Percentiles rank a stretch among this genome's conserved stretches.
phyloP scores from a whole-genome alignment of 495 filamentous ascomycete genomes.

The Patellaria atrata region DNA sequence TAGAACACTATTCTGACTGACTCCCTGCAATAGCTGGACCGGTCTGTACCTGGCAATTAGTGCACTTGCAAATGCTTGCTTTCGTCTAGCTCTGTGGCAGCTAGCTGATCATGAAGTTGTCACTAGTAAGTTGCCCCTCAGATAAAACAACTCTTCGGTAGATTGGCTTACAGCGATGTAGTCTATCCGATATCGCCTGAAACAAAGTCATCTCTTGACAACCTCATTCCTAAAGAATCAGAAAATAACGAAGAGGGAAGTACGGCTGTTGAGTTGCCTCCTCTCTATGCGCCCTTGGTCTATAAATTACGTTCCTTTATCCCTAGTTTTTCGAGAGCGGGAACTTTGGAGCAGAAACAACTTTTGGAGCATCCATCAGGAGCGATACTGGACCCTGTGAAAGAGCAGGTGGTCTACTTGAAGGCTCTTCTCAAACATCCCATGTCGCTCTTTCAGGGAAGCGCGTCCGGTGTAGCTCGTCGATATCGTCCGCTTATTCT shows the following conservation, averaged over 20 bases:
- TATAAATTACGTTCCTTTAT: not conserved
- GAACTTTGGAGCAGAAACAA: too few relatives aligned
- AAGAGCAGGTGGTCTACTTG: conserved; percentile 2
- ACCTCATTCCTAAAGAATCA: too few relatives aligned
- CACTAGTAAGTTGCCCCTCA: conserved; percentile 1
- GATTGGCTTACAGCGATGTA: too few relatives aligned
- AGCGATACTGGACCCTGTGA: not conserved
- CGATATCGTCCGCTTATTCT: conserved; percentile 14
- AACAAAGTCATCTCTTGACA: too few relatives aligned
- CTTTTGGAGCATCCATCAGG: not conserved
- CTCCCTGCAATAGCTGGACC: conserved; percentile 7
- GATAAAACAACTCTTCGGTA: not conserved
- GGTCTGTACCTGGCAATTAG: conserved; percentile 8
- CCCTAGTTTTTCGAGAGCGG: not conserved
- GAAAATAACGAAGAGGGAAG: too few relatives aligned
- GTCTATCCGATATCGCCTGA: too few relatives aligned
- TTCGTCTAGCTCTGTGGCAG: conserved; percentile 10
- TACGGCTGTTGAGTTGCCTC: conserved; percentile 4
- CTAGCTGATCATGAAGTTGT: conserved; percentile 13
- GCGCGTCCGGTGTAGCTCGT: too few relatives aligned
- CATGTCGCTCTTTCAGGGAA: not conserved
- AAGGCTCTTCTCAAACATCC: conserved; percentile 1
- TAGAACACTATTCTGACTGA: not conserved
- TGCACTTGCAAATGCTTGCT: conserved; percentile 7
- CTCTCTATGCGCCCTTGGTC: conserved; percentile 1